phyloP scores from a whole-genome alignment of 2,329 filamentous ascomycete species.

The Juglanconis sp. region DNA sequence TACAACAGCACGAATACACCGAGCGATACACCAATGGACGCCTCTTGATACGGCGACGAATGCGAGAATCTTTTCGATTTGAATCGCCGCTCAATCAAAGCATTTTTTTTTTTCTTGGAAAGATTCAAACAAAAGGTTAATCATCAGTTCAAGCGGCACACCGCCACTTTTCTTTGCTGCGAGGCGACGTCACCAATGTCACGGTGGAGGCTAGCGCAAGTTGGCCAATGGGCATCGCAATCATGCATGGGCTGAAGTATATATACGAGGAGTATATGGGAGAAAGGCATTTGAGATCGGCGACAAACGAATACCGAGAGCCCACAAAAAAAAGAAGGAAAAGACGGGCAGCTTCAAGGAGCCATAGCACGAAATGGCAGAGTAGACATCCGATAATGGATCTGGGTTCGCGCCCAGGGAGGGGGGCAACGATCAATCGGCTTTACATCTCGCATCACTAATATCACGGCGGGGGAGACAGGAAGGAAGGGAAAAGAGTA shows the following conservation, averaged over 20 bases:
- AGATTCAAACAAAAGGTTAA: too few relatives aligned
- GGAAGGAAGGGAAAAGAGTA: background rate
- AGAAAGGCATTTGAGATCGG: too few relatives aligned
- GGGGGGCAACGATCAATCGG: background rate
- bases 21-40: slow-evolving; percentile 15
- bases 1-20: slow-evolving; percentile 3
- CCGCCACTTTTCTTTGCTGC: background rate
- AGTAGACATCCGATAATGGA: background rate
- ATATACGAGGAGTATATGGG: too few relatives aligned
- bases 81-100: background rate
- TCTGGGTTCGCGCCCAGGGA: background rate
- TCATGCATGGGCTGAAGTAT: too few relatives aligned
- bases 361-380: background rate
- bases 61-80: too few relatives aligned
- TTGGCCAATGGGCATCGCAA: background rate
- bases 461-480: background rate
- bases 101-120: too few relatives aligned
- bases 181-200: background rate
- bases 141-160: background rate
- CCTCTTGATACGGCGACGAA: background rate
- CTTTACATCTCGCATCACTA: background rate
- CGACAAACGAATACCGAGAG: too few relatives aligned
- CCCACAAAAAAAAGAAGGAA: background rate
- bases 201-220: background rate
- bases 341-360: background rate